Percentiles rank a stretch among this genome's conserved stretches.
Evolutionary conservation across 345 rosid species (phyloP).

Genomic region (Sonneratia alba): DNA sequence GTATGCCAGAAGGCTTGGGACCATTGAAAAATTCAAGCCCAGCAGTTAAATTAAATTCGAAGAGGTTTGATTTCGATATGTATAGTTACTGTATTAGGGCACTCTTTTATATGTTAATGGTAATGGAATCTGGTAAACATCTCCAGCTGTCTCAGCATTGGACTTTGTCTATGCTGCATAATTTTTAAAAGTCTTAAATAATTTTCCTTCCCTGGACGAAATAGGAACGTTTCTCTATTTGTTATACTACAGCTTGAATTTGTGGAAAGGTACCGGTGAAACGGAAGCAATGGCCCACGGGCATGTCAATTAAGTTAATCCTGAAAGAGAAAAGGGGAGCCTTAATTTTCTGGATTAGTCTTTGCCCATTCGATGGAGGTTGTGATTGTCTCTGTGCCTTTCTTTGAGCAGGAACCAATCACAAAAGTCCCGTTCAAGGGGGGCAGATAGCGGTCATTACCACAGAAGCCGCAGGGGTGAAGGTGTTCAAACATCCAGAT

Average conservation of each 20-base stretch:
- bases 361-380: background rate
- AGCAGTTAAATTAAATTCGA: conserved; percentile 21
- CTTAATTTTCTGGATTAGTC: background rate
- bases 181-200: background rate
- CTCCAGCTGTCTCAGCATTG: background rate
- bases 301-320: background rate
- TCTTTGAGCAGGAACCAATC: conserved; percentile 3
- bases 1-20: conserved; percentile 25
- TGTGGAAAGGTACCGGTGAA: no score
- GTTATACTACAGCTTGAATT: no score
- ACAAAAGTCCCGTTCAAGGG: background rate
- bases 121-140: background rate
- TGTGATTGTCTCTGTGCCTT: background rate
- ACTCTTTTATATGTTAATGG: background rate
- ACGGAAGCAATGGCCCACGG: background rate
- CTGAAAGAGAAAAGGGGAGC: background rate
- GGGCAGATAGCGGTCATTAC: background rate
- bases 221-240: background rate
- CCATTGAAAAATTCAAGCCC: conserved; percentile 22
- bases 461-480: background rate
- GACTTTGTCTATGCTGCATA: background rate
- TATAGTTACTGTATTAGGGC: background rate
- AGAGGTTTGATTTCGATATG: conserved; percentile 23
- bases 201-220: background rate
- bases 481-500: background rate